Conservation (phyloP, 257 asterid species). For the Parsonsia alboflavescens region DNA sequence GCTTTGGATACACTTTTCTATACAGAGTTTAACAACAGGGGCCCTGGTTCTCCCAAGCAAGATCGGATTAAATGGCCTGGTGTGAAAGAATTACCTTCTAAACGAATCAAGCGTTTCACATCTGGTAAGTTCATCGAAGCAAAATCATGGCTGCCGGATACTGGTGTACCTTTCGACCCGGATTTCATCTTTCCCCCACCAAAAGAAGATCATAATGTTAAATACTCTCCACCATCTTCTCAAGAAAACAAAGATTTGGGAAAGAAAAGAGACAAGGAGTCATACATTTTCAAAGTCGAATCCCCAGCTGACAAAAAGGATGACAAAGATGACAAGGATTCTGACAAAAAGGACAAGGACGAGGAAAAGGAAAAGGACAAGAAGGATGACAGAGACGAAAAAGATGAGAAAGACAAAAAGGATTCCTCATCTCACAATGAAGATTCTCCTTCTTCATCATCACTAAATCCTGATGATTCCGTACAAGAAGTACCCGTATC, state of each 20-base stretch:
- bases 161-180: conserved; percentile 40
- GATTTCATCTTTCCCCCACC: conserved; percentile 57
- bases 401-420: too few species aligned
- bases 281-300: not conserved
- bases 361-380: too few species aligned
- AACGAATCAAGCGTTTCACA: conserved; percentile 52
- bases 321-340: too few species aligned
- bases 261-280: not conserved
- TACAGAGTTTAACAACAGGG: conserved; percentile 71
- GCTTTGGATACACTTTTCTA: conserved; percentile 54
- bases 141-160: conserved; percentile 38
- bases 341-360: too few species aligned
- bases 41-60: conserved; percentile 55
- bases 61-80: conserved; percentile 59
- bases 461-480: too few species aligned
- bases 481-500: too few species aligned
- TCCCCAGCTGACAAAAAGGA: not conserved
- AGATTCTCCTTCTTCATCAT: too few species aligned
- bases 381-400: too few species aligned
- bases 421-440: too few species aligned
- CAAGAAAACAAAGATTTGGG: conserved; percentile 68
- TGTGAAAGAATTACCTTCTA: conserved; percentile 53
- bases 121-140: conserved; percentile 50
- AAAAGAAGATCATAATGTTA: conserved; percentile 30
- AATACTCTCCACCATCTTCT: conserved; percentile 55